These are phyloP conservation scores for Medicago truncatula DNA, from an alignment of 306 rosid species.

Conservation along the genomic window DNA sequence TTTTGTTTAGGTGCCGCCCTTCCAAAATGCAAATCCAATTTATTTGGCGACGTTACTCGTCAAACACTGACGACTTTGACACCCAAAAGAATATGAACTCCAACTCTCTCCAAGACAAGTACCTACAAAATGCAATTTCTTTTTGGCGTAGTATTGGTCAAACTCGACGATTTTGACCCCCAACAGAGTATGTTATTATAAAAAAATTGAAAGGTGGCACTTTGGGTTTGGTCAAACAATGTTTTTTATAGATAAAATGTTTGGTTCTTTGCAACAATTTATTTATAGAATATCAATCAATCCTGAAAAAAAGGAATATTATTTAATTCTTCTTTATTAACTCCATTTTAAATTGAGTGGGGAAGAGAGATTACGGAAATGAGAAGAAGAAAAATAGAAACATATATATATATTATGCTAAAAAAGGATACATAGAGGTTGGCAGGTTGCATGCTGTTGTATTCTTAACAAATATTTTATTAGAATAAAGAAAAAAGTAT, in stretches of 20 bases:
- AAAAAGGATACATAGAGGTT: too few relatives aligned
- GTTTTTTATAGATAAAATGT: neutral
- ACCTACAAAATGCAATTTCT: neutral
- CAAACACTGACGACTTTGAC: conserved; percentile 43
- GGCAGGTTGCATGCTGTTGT: too few relatives aligned
- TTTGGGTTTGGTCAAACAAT: neutral
- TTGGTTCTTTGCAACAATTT: neutral
- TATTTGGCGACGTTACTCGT: conserved; percentile 15
- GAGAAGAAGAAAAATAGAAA: too few relatives aligned
- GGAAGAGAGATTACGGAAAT: too few relatives aligned
- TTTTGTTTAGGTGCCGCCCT: neutral
- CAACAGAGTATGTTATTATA: neutral
- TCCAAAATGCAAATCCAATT: conserved; percentile 17
- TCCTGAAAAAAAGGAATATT: too few relatives aligned
- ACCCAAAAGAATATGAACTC: neutral
- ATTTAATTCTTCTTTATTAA: too few relatives aligned
- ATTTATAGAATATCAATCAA: too few relatives aligned
- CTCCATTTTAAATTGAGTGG: too few relatives aligned
- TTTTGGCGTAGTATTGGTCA: conserved; percentile 18
- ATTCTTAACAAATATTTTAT: too few relatives aligned
- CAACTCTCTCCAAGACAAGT: neutral
- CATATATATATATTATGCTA: too few relatives aligned
- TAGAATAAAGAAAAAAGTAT: too few relatives aligned
- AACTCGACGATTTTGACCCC: conserved; percentile 39
- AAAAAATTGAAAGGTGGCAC: neutral